Conservation (phyloP, 192 early-diverging fungal genomes). For the Lobulomyces angularis region DNA sequence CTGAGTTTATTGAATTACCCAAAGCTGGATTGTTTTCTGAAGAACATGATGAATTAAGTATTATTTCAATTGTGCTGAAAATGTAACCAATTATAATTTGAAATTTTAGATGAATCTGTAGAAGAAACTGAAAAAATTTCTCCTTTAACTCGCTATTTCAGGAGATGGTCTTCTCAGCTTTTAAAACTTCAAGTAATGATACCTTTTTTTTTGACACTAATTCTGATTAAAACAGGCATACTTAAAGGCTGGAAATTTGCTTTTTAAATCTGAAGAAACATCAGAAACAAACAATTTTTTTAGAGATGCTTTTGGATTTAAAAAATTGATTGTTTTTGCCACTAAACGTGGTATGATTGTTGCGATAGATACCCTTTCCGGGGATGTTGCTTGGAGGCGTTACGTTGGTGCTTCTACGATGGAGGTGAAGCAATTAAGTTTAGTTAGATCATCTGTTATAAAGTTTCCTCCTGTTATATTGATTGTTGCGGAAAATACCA, state of each 20-base stretch:
- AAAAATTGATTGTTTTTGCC: slow-evolving; percentile 76
- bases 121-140: slow-evolving; percentile 25
- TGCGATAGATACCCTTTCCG: slow-evolving; percentile 68
- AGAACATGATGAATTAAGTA: slow-evolving; percentile 52
- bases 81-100: neutral
- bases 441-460: slow-evolving; percentile 47
- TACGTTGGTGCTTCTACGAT: slow-evolving; percentile 30
- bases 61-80: neutral
- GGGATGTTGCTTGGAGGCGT: slow-evolving; percentile 67
- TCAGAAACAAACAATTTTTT: slow-evolving; percentile 6
- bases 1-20: slow-evolving; percentile 74
- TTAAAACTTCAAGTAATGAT: slow-evolving; percentile 25
- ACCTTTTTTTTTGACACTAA: neutral
- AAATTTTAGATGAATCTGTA: slow-evolving; percentile 28
- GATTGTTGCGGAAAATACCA: slow-evolving; percentile 34
- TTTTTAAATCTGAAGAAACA: neutral
- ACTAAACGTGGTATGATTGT: slow-evolving; percentile 67
- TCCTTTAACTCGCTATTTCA: slow-evolving; percentile 51
- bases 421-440: slow-evolving; percentile 28
- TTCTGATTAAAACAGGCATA: neutral
- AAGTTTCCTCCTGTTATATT: slow-evolving; percentile 64
- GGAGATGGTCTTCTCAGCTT: slow-evolving; percentile 41
- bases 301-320: slow-evolving; percentile 65
- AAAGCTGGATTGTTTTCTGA: slow-evolving; percentile 53
- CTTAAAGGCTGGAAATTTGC: slow-evolving; percentile 4